Base-by-base conservation (phyloP, 108 stramenopile species). In the Skeletonema menzelii region DNA sequence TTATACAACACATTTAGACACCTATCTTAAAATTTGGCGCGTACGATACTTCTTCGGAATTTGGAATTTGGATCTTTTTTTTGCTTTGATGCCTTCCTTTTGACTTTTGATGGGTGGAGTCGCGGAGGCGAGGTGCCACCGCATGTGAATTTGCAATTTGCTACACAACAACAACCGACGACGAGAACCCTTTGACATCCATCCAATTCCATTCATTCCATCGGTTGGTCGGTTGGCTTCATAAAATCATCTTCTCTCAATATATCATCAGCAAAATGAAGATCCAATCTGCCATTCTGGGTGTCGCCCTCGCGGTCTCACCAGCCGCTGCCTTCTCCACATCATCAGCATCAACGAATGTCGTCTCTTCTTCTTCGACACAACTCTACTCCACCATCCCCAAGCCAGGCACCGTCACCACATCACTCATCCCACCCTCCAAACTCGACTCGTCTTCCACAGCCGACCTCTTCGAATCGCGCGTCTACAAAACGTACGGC, bases 401-500 rank as follows among this genome's bases (percentile, higher is more conserved):
- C 27, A 59, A 38, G 24, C 69, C 56, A 40, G 70, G 63, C 27
- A 26, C 15, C 34, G 69, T 67, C 11, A 62, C 68, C 53, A 64
- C 58, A 12, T 14, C 14, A 0, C 73, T 80, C 44, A 53, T 61
- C 17, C 68, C 80, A n/a, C 80, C 80, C 13, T 80, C 80, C 15
- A 64, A 63, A 56, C 59, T 80, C 20, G 73, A 69, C 27, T 17
- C 56, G 3, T 70, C 68, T 5, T 55, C 63, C n/a, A 73, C 76
- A 27, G 59, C 76, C 46, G 15, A 34, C 4, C 70, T 87, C 12
- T 93, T 91, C 60, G 82, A 88, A 26, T 47, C 65, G 0, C 82
- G 88, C 68, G 91, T 95, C 20, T 91, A 93, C 78, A 86, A 81
- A 35, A 95, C 94, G 0, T 95, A 95, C 64, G 94, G 93, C 12